Base-by-base conservation (phyloP, 2,329 filamentous ascomycete species). In the Penicillium concentricum region DNA sequence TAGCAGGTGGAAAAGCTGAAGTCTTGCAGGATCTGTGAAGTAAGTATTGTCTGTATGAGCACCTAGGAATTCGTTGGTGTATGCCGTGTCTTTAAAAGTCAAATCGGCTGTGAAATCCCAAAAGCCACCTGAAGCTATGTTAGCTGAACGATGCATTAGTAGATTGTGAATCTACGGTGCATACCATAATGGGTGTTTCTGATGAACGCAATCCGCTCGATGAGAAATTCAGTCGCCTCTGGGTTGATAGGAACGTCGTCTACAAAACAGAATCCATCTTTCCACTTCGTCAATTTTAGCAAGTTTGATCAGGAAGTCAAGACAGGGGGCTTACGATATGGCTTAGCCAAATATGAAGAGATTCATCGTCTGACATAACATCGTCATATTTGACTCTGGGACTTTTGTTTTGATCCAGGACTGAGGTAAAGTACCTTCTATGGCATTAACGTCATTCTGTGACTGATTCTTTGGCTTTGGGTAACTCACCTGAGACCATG, bases 31-130 rank as follows among this genome's bases (percentile, higher is more conserved):
- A 61, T 97, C 93, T 22, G 86, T 92, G 76, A 97, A 97, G 75
- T 99, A 97, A 1, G 93, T 96, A 7, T 86, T 97, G 76, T 99
- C 94, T 1, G 93, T 97, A 74, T 99, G 94, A 0, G 90, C 88
- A 20, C 86, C 85, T 3, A 99, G 83, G 1, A 87, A 87, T 49
- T 94, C 81, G 66, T 89, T 91, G 2, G 93, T 97, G 77, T 97
- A 99, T 4, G 92, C 92, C 2, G 90, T 95, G 69, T 96, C 92
- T 62, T 92, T 92, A 69, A 88, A 88, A 28, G 91, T 88, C 24
- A 97, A 83, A 73, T 97, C 90, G 5, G 92, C 89, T 0, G 90
- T 90, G 73, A 97, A 97, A 74, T 97, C 93, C 79, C 87, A 90
- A 74, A 90, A 90, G 28, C 83, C 87, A 60, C 86, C 82, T 64